Conservation (phyloP, 805 yeast genomes). For the Saturnispora zaruensis region DNA sequence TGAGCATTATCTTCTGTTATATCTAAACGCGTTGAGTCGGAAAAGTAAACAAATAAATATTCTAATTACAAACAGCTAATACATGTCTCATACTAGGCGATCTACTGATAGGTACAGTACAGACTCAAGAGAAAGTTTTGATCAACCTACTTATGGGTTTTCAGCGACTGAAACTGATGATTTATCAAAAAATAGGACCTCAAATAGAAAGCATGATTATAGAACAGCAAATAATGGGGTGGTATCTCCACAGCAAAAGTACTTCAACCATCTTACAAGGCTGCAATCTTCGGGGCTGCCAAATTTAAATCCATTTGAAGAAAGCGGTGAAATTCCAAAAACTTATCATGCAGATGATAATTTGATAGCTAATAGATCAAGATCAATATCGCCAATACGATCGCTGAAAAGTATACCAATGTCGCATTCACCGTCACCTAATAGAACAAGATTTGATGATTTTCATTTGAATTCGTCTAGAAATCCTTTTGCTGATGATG, state of each 20-base stretch:
- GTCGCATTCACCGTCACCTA: constrained; percentile 18
- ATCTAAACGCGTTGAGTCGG: not conserved
- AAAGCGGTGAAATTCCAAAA: not conserved
- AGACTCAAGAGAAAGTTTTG: not conserved
- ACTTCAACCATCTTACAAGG: constrained; percentile 3
- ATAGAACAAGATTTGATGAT: not conserved
- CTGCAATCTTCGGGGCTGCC: not conserved
- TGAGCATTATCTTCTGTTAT: not conserved
- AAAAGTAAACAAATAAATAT: not conserved
- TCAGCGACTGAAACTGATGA: not conserved
- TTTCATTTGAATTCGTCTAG: not conserved
- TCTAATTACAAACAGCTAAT: not conserved
- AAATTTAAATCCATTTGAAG: constrained; percentile 6
- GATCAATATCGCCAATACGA: constrained; percentile 16
- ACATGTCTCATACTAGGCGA: not conserved
- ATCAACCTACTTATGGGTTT: not conserved
- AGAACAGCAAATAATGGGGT: not conserved
- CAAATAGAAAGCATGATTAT: not conserved
- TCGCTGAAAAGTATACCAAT: not conserved
- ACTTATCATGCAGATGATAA: constrained; percentile 2
- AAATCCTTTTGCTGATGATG: constrained; percentile 3
- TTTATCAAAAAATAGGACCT: not conserved
- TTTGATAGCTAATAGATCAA: constrained; percentile 9
- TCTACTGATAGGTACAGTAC: not conserved
- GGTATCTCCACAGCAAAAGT: constrained; percentile 4